phyloP scores from a whole-genome alignment of 495 filamentous ascomycete genomes.

The Delitschia confertaspora region DNA sequence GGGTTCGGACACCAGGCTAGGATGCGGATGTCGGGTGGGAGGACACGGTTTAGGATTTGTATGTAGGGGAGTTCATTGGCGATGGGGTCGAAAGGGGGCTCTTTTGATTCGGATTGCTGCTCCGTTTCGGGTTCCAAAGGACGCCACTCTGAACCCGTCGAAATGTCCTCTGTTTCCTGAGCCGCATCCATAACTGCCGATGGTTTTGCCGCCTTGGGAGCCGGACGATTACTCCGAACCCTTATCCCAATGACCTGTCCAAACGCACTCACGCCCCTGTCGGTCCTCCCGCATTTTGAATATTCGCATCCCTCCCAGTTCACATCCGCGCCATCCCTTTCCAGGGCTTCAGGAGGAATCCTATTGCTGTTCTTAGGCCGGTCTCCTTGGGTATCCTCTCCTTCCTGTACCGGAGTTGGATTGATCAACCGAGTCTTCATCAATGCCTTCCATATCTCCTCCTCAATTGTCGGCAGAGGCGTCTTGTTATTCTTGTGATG shows the following conservation, averaged over 20 bases:
- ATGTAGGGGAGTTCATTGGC: conserved; percentile 77
- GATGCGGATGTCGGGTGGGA: conserved; percentile 80
- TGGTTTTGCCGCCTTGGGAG: conserved; percentile 26
- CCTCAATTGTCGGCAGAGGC: conserved; percentile 74
- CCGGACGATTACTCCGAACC: conserved; percentile 67
- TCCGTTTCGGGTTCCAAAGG: background rate
- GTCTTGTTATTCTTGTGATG: conserved; percentile 58
- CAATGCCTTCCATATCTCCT: conserved; percentile 83
- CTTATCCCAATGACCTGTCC: conserved; percentile 83
- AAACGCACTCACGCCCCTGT: conserved; percentile 90
- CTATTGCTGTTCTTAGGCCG: conserved; percentile 33
- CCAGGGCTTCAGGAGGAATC: conserved; percentile 28
- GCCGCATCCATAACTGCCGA: background rate
- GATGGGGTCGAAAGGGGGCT: conserved; percentile 65
- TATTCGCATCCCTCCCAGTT: conserved; percentile 79
- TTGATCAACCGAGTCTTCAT: conserved; percentile 70
- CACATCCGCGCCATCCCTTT: conserved; percentile 33
- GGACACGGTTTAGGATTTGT: conserved; percentile 69
- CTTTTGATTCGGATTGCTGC: conserved; percentile 17
- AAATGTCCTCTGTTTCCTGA: background rate
- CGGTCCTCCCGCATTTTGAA: conserved; percentile 88
- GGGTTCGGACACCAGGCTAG: conserved; percentile 87
- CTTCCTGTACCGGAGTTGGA: conserved; percentile 52
- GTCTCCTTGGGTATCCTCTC: conserved; percentile 12
- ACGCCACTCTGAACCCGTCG: background rate